Conservation (phyloP, 2,329 filamentous ascomycete species). For the Fusarium sp. region DNA sequence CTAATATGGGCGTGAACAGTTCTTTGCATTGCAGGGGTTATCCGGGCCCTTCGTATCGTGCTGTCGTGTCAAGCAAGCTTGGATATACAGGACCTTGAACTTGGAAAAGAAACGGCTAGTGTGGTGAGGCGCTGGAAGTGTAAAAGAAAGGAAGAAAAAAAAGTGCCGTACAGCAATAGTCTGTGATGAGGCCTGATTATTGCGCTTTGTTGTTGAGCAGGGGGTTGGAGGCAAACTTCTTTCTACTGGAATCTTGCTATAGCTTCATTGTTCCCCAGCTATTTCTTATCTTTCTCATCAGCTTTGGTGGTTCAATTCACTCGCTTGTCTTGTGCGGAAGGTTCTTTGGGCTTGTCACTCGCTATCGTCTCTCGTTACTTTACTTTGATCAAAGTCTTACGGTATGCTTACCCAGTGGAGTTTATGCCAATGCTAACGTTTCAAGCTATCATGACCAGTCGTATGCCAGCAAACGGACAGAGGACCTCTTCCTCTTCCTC, state of each 20-base stretch:
- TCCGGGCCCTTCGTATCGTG: conserved; percentile 37
- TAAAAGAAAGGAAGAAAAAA: background rate
- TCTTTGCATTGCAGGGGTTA: background rate
- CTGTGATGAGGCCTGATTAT: conserved; percentile 24
- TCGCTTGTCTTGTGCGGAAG: conserved; percentile 26
- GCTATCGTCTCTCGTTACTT: conserved; percentile 16
- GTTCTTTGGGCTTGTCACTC: conserved; percentile 26
- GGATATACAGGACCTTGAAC: conserved; percentile 3
- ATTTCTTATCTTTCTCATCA: conserved; percentile 3
- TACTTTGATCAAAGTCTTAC: background rate
- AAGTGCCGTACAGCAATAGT: conserved; percentile 2
- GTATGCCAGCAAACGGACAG: conserved; percentile 8
- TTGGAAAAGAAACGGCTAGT: background rate
- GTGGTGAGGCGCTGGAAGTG: conserved; percentile 27
- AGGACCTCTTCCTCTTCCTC: conserved; percentile 38
- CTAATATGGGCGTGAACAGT: background rate
- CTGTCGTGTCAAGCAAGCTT: conserved; percentile 39
- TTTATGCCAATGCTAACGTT: background rate
- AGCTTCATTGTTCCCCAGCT: conserved; percentile 40
- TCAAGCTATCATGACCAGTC: conserved; percentile 15
- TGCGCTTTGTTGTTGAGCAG: conserved; percentile 9
- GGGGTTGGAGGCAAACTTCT: background rate
- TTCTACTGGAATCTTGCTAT: conserved; percentile 34
- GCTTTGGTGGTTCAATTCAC: conserved; percentile 12
- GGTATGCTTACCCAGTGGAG: background rate